Base-by-base conservation (phyloP, 106 monocot species). In the Amphibolis antarctica region DNA sequence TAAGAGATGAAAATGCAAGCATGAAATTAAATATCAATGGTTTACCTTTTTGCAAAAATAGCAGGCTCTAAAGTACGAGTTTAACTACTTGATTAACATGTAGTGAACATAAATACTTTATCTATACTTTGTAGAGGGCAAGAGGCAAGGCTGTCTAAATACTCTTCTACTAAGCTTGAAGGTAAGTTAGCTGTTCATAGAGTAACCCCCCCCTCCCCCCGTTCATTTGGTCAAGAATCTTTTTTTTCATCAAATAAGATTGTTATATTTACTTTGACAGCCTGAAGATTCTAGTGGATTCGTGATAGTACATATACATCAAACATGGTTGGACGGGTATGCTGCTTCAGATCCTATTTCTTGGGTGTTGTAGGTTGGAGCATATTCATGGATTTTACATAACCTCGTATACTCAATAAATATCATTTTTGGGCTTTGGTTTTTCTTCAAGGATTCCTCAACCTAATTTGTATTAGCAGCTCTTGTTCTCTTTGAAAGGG, bases 241-340 rank as follows among this genome's bases (percentile, higher is more conserved):
- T 24, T 28, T 47, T 36, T 36, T 36, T 36, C 7, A n/a, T 36
- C 36, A 2, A 36, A 2, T 36, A 36, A 36, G 36, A 36, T 36
- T 2, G 36, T 36, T 36, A 36, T 36, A 36, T 36, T 36, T 36
- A 36, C 36, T n/a, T 19, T 28, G 0, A 20, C 81, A 91, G 91
- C 63, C 68, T 42, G 86, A 83, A 53, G 66, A 53, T 15, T 63
- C 83, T 4, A 63, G 44, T 57, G 83, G 81, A 28, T 76, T 86
- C 22, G 31, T 51, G 28, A 18, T 83, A 29, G 23, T 66, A n/a
- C 82, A 83, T 26, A 56, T 91, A 18, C 91, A 91, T 62, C 80
- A 91, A 68, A 76, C 86, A 59, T 86, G 86, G 86, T 68, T 92
- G 42, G 81, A 83, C 29, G 85, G 81, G 36, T 72, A 71, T 48